A percentile compares a stretch with the other conserved stretches of the same genome.
These are phyloP conservation scores for Ceratocystis lukuohia DNA, from an alignment of 2,329 filamentous ascomycete genomes.

Conservation along the genomic window DNA sequence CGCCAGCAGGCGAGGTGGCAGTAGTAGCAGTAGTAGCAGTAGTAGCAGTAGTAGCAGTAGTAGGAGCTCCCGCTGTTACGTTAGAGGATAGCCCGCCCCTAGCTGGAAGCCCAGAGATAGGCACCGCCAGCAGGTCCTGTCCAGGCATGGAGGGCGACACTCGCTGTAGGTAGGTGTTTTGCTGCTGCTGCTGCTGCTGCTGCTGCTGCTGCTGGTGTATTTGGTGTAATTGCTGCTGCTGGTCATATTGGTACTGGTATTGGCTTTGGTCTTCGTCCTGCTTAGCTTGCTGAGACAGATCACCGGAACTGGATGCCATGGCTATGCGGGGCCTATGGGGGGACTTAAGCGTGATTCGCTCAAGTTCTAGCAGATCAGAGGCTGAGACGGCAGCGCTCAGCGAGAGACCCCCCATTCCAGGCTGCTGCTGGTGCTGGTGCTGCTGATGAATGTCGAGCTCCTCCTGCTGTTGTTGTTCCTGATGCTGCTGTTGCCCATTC, in stretches of 20 bases:
- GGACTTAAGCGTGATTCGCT: slow-evolving; percentile 13
- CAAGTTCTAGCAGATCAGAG: slow-evolving; percentile 13
- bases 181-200: not conserved
- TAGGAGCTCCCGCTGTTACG: not conserved
- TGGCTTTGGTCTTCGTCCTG: not conserved
- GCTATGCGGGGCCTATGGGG: slow-evolving; percentile 13
- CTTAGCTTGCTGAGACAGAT: slow-evolving; percentile 5
- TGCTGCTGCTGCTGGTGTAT: not conserved
- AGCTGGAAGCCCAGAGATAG: not conserved
- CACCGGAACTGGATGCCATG: not conserved
- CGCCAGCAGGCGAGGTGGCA: not conserved
- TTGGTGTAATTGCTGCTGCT: not conserved
- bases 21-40: not conserved
- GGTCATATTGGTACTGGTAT: not conserved
- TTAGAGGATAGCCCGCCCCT: no score
- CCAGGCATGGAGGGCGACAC: not conserved
- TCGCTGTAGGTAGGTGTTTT: not conserved
- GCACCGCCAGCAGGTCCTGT: not conserved
- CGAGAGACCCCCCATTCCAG: not conserved
- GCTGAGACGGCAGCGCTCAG: slow-evolving; percentile 4
- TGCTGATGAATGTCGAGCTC: not conserved
- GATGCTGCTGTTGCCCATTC: not conserved
- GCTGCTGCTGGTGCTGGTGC: not conserved
- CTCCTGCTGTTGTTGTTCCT: not conserved
- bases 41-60: not conserved